phyloP scores from a whole-genome alignment of 306 rosid species.

The Quercus bicolor region DNA sequence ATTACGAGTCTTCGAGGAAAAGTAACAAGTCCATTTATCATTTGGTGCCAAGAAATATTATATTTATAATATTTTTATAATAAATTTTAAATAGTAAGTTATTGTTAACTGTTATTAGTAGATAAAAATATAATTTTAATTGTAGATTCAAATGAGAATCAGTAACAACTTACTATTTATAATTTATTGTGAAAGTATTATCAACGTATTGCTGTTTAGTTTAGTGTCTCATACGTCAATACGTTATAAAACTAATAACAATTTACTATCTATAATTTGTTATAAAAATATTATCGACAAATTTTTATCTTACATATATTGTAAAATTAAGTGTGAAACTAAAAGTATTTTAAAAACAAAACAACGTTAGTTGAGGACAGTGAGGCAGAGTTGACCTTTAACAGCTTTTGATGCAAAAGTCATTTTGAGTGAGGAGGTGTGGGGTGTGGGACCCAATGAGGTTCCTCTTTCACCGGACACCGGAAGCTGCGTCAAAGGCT shows the following conservation, averaged over 20 bases:
- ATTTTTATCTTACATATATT: rapidly evolving
- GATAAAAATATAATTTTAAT: rapidly evolving
- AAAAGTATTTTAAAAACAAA: neutral
- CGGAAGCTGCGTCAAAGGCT: conserved; percentile 26
- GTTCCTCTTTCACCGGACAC: conserved; percentile 40
- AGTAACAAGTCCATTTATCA: too few species aligned
- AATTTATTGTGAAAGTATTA: rapidly evolving
- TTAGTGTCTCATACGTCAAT: rapidly evolving
- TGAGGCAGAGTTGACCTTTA: conserved; percentile 69
- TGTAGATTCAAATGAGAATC: rapidly evolving
- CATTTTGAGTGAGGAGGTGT: conserved; percentile 23
- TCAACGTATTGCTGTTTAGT: rapidly evolving
- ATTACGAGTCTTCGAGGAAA: too few species aligned
- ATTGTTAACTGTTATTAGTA: rapidly evolving
- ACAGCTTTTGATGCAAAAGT: conserved; percentile 61
- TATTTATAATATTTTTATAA: too few species aligned
- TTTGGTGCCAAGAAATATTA: too few species aligned
- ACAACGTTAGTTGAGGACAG: conserved; percentile 47
- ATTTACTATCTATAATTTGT: rapidly evolving
- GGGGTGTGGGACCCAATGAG: conserved; percentile 20
- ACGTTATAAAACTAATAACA: rapidly evolving
- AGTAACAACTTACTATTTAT: rapidly evolving
- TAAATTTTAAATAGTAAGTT: rapidly evolving
- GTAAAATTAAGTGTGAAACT: too few species aligned
- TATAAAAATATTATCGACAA: rapidly evolving